A percentile compares a stretch with the other conserved stretches of the same genome.
Evolutionary conservation across 2,329 filamentous ascomycete species (phyloP).

Genomic region (Didymella lethalis): DNA sequence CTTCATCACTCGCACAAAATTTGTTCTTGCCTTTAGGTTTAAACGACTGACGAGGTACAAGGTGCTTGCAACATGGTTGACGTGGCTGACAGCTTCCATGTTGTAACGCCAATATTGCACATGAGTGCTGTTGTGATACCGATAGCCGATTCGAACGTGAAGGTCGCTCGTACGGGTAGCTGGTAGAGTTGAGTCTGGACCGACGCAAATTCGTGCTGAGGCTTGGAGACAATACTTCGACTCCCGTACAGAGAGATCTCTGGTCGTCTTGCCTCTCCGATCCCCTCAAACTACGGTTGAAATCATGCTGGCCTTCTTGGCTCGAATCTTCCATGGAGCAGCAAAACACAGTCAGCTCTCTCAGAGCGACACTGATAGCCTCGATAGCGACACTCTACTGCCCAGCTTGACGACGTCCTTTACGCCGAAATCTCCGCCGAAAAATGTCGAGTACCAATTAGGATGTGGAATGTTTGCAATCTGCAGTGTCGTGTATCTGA

Average conservation of each 20-base stretch:
- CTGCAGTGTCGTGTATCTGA: slow-evolving; percentile 31
- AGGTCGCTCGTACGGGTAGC: not conserved
- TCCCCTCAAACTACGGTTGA: not conserved
- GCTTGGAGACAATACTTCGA: not conserved
- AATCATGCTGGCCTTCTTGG: not conserved
- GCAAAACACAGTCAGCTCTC: slow-evolving; percentile 20
- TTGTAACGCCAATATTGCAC: not conserved
- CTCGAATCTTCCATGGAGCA: slow-evolving; percentile 18
- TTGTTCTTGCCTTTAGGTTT: not conserved
- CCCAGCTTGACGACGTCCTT: slow-evolving; percentile 14
- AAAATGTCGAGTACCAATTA: not conserved
- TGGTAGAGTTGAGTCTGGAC: not conserved
- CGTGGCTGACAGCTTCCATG: not conserved
- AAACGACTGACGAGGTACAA: not conserved
- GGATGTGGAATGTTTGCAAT: slow-evolving; percentile 26
- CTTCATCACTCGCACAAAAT: not conserved
- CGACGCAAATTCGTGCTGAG: not conserved
- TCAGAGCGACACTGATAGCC: slow-evolving; percentile 21
- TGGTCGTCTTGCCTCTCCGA: not conserved
- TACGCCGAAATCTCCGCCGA: not conserved
- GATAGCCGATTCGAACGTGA: not conserved
- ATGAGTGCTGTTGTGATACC: not conserved
- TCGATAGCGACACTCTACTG: slow-evolving; percentile 28
- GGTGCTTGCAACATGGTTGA: slow-evolving; percentile 4
- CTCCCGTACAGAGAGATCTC: not conserved